Evolutionary conservation across 2,329 filamentous ascomycete species (phyloP), one percentile per base, ranked within the genome.

Genomic region (Xylariaceae sp.): DNA sequence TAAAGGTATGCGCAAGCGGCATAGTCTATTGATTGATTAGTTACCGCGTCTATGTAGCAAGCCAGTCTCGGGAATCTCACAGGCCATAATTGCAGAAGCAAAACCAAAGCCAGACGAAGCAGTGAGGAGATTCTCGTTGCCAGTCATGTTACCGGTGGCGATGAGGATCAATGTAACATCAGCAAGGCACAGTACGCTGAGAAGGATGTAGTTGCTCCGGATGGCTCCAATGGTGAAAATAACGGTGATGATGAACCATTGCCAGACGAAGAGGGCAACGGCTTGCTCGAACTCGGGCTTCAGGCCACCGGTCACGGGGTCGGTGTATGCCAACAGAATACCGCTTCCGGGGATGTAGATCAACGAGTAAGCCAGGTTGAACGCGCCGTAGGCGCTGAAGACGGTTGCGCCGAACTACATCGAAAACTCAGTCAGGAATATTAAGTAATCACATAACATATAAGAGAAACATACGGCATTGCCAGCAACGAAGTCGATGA

Each of bases 361-460:
- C 48, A 64, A 54, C 8, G 63, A 62, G 41, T 66, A 67, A 7
- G 61, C 59, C 15, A 66, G 50, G 48, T 67, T 66, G 52, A 67
- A 67, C 19, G 62, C 64, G 29, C 53, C 64, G 41, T 66, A 67
- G 15, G 64, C 57, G 18, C 60, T 52, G 49, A 65, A 66, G 28
- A 66, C 57, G 19, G 64, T 65, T 29, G 63, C 63, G 41, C 62
- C 60, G 40, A 65, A 63, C 54, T 57, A 24, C n/a, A 32, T 18
- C 16, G 0, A 28, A 22, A 29, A 6, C 22, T 48, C 34, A 51
- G 48, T 35, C 13, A 24, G 16, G 8, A 9, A 32, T 6, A 7
- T n/a, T 13, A n/a, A 26, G 15, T 6, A 6, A 32, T 6, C 30
- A 7, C 30, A n/a, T 7, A n/a, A 34, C 24, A 32, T 9, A 13